Evolutionary conservation across 257 asterid genomes (phyloP).

Genomic region (Salvia hispanica): DNA sequence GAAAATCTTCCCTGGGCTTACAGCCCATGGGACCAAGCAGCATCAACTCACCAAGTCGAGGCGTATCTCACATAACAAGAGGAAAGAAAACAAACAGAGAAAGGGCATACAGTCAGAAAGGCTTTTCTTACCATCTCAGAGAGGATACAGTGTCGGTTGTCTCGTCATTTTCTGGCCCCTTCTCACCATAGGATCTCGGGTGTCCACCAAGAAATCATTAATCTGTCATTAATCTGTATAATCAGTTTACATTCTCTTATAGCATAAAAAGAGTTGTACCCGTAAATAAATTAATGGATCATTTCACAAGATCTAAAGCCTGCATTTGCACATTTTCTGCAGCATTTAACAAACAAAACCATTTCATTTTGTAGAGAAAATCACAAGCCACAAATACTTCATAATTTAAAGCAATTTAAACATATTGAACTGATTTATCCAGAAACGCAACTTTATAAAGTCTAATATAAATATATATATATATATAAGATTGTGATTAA

Average conservation of each 20-base stretch:
- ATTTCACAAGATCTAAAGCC: neutral
- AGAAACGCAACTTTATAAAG: neutral
- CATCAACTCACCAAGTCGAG: constrained; percentile 52
- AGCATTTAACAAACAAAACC: constrained; percentile 2
- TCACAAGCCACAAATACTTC: neutral
- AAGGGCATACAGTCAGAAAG: constrained; percentile 41
- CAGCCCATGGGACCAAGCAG: constrained; percentile 53
- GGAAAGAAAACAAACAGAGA: constrained; percentile 51
- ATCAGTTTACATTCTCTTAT: constrained; percentile 41
- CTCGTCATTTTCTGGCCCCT: constrained; percentile 64
- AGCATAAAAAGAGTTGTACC: constrained; percentile 15
- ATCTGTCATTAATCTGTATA: constrained; percentile 46
- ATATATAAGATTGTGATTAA: too few relatives aligned
- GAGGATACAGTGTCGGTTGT: constrained; percentile 69
- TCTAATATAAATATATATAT: neutral
- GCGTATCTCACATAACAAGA: constrained; percentile 50
- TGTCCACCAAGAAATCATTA: neutral
- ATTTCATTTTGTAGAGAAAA: neutral
- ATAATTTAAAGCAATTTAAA: neutral
- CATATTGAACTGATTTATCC: neutral
- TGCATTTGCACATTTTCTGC: neutral
- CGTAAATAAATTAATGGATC: constrained; percentile 12
- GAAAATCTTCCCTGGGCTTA: constrained; percentile 53
- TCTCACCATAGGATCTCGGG: constrained; percentile 50
- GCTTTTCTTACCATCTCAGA: constrained; percentile 59